Percentiles rank a stretch among this genome's conserved stretches.
These are phyloP conservation scores for Trichocladium antarcticum DNA, from an alignment of 495 filamentous ascomycete genomes.

Conservation along the genomic window DNA sequence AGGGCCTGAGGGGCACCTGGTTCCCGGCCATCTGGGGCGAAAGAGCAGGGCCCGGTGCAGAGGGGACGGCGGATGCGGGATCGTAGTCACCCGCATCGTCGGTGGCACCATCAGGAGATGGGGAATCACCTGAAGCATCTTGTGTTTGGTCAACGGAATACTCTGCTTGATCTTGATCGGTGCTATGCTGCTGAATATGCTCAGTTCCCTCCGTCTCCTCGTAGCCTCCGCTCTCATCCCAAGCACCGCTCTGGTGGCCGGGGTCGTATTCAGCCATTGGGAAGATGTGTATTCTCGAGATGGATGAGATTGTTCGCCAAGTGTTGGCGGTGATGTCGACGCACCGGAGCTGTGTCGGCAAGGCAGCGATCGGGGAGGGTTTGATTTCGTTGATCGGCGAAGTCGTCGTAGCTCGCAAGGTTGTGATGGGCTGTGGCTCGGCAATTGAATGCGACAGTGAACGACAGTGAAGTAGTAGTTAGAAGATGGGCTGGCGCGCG, in stretches of 20 bases:
- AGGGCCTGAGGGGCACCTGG: conserved; percentile 22
- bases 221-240: conserved; percentile 44
- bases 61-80: conserved; percentile 39
- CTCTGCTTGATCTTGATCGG: conserved; percentile 33
- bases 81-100: conserved; percentile 43
- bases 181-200: conserved; percentile 45
- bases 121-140: conserved; percentile 36
- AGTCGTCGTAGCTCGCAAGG: background rate
- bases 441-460: too few species aligned
- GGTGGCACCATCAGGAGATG: conserved; percentile 27
- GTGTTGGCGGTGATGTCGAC: background rate
- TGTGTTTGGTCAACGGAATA: conserved; percentile 38
- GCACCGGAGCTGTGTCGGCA: background rate
- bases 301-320: background rate
- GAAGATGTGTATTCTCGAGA: background rate
- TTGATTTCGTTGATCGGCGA: background rate
- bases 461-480: too few species aligned
- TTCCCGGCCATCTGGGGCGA: conserved; percentile 21
- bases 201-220: conserved; percentile 38
- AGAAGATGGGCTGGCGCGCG: too few species aligned
- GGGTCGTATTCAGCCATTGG: conserved; percentile 32
- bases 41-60: conserved; percentile 5
- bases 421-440: background rate
- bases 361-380: background rate
- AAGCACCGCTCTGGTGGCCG: conserved; percentile 26